Evolutionary conservation across 78 protist genomes (phyloP).

Genomic region (Andalucia godoyi): DNA sequence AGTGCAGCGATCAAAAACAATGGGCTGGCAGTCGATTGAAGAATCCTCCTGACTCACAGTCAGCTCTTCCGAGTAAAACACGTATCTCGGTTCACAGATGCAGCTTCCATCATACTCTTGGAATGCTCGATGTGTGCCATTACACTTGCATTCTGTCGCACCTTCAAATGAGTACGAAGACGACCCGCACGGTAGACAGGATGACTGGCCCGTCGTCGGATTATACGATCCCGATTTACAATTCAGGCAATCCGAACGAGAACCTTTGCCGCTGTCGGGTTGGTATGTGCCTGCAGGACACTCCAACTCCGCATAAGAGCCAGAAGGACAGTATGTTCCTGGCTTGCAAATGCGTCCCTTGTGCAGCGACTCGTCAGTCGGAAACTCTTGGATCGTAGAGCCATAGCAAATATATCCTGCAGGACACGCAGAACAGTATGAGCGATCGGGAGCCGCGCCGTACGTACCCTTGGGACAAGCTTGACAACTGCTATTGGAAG

Average conservation of each 20-base stretch:
- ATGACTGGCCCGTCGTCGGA: background rate
- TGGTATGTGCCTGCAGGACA: conserved; percentile 17
- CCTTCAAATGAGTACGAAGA: conserved; percentile 19
- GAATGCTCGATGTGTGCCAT: conserved; percentile 44
- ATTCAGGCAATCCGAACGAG: background rate
- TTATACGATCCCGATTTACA: conserved; percentile 24
- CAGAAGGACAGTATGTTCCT: conserved; percentile 39
- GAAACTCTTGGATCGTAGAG: conserved; percentile 2
- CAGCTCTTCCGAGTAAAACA: conserved; percentile 1
- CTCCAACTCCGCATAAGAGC: background rate
- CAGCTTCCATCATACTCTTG: conserved; percentile 31
- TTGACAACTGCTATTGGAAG: background rate
- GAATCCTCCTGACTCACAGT: conserved; percentile 5
- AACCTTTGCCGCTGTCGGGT: background rate
- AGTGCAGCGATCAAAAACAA: conserved; percentile 20
- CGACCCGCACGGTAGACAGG: conserved; percentile 41
- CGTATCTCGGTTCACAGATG: conserved; percentile 30
- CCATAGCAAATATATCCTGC: conserved; percentile 47
- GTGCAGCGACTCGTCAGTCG: background rate
- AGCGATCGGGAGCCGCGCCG: background rate
- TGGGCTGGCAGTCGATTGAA: conserved; percentile 20
- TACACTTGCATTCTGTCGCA: conserved; percentile 32
- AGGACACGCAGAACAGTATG: conserved; percentile 12
- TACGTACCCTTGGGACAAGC: background rate
- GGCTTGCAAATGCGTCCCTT: conserved; percentile 42